phyloP scores from a whole-genome alignment of 768 basidiomycete species.

The Naganishia kalamii region DNA sequence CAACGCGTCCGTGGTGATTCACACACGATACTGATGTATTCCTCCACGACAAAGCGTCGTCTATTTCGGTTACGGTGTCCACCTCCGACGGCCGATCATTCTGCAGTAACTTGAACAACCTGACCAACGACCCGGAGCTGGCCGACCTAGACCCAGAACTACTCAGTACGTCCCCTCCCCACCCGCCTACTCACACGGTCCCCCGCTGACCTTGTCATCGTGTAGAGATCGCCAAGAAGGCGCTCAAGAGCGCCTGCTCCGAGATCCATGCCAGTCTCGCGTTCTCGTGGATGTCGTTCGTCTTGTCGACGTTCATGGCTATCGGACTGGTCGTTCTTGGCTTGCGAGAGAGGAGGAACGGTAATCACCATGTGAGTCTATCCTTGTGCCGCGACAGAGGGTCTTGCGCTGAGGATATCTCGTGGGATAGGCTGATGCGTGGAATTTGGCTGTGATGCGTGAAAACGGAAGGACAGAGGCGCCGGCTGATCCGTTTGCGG shows the following conservation, averaged over 20 bases:
- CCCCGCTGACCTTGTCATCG: not conserved
- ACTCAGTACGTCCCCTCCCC: conserved; percentile 17
- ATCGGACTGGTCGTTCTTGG: not conserved
- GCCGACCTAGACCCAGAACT: conserved; percentile 20
- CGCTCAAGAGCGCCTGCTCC: conserved; percentile 29
- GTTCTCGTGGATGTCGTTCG: conserved; percentile 35
- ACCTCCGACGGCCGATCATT: conserved; percentile 28
- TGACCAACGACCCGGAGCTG: conserved; percentile 30
- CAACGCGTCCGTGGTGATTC: not conserved
- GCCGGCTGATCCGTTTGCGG: not conserved
- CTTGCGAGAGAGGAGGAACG: conserved; percentile 1
- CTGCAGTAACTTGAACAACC: conserved; percentile 31
- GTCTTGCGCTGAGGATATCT: not conserved
- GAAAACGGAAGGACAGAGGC: not conserved
- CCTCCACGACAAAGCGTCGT: conserved; percentile 21
- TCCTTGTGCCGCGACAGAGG: too few relatives aligned
- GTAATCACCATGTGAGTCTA: not conserved
- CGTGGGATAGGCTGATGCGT: not conserved
- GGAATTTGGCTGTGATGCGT: not conserved
- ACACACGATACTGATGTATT: not conserved
- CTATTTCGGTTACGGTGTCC: conserved; percentile 21
- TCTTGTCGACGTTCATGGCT: conserved; percentile 21
- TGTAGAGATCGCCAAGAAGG: conserved; percentile 25
- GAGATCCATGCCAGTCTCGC: conserved; percentile 34
- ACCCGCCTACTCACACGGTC: not conserved